Conservation (phyloP, 164 flowering plant species). For the Protea cynaroides region DNA sequence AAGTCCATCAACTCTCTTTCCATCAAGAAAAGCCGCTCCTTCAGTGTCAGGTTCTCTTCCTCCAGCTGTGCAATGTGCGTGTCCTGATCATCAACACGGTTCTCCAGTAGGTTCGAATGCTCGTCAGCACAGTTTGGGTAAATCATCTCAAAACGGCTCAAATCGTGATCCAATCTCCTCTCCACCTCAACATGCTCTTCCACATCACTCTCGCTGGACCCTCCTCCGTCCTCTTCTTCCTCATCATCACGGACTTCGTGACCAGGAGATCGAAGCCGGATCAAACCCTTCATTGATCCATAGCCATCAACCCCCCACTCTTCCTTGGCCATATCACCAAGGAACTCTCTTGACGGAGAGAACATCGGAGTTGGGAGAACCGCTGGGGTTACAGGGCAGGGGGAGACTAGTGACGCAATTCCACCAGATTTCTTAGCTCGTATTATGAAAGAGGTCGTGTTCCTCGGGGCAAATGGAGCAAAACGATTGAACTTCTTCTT, state of each 20-base stretch:
- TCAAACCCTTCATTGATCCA: slow-evolving; percentile 96
- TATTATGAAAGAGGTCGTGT: slow-evolving; percentile 71
- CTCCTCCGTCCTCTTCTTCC: slow-evolving; percentile 56
- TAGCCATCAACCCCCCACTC: slow-evolving; percentile 98
- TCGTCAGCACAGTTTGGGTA: slow-evolving; percentile 53
- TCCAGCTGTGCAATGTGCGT: slow-evolving; percentile 82
- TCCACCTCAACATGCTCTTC: slow-evolving; percentile 96
- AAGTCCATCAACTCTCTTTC: slow-evolving; percentile 74
- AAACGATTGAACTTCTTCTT: slow-evolving; percentile 63
- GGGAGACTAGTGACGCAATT: slow-evolving; percentile 74
- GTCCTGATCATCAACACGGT: slow-evolving; percentile 90
- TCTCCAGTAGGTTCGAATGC: slow-evolving; percentile 59
- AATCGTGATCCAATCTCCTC: slow-evolving; percentile 88
- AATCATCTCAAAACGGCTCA: slow-evolving; percentile 94
- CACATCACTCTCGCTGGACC: slow-evolving; percentile 89
- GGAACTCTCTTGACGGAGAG: slow-evolving; percentile 74
- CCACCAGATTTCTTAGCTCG: slow-evolving; percentile 79
- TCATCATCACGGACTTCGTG: slow-evolving; percentile 55
- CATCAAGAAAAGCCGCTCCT: slow-evolving; percentile 87
- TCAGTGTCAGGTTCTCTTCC: slow-evolving; percentile 82
- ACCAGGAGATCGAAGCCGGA: slow-evolving; percentile 71
- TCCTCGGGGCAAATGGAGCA: slow-evolving; percentile 83
- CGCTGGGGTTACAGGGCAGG: slow-evolving; percentile 77
- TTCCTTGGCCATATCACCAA: slow-evolving; percentile 89
- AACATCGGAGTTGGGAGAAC: slow-evolving; percentile 79